Conservation (phyloP, 2,329 filamentous ascomycete species). For the Onygenales sp. region DNA sequence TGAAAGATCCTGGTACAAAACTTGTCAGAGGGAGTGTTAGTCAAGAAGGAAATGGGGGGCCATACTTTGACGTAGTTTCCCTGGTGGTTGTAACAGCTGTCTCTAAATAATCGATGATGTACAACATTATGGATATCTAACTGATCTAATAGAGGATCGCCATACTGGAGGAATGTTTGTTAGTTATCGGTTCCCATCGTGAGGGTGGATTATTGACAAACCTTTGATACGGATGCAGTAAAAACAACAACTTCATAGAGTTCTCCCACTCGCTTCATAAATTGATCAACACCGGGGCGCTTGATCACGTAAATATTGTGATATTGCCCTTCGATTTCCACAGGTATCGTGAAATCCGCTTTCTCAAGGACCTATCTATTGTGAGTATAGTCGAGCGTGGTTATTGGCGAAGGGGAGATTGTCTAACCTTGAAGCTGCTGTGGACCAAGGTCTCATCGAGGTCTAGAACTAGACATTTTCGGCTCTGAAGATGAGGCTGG, state of each 20-base stretch:
- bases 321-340: slow-evolving; percentile 97
- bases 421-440: slow-evolving; percentile 88
- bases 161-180: slow-evolving; percentile 53
- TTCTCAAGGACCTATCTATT: slow-evolving; percentile 77
- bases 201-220: slow-evolving; percentile 30
- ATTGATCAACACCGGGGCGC: slow-evolving; percentile 93
- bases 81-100: slow-evolving; percentile 99
- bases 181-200: slow-evolving; percentile 10
- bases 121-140: slow-evolving; percentile 95
- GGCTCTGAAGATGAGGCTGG: slow-evolving; percentile 66
- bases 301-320: slow-evolving; percentile 99
- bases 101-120: slow-evolving; percentile 90
- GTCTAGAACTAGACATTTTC: slow-evolving; percentile 91
- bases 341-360: slow-evolving; percentile 96
- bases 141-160: slow-evolving; percentile 90
- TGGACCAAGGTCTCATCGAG: slow-evolving; percentile 95
- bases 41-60: background rate
- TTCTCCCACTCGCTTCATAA: slow-evolving; percentile 97
- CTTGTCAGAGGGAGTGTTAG: background rate
- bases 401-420: slow-evolving; percentile 5
- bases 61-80: slow-evolving; percentile 89
- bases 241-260: slow-evolving; percentile 98
- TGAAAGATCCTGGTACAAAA: slow-evolving; percentile 62
- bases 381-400: slow-evolving; percentile 10
- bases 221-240: slow-evolving; percentile 96